Conservation (phyloP, 495 filamentous ascomycete species). For the Talaromyces liani region DNA sequence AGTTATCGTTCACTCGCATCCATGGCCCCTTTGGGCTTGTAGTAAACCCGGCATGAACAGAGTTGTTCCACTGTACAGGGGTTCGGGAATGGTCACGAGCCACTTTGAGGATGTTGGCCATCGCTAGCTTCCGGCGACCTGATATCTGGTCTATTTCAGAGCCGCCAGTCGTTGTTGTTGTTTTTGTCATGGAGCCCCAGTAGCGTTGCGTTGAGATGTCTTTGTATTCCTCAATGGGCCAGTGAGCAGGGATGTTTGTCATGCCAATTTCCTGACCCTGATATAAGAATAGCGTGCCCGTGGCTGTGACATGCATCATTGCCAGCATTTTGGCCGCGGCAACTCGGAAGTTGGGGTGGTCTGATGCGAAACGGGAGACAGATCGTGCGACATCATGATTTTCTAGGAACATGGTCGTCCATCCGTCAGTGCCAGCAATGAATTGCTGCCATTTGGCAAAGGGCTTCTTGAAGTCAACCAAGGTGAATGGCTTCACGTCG, state of each 20-base stretch:
- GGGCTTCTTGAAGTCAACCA: background rate
- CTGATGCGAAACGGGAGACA: too few relatives aligned
- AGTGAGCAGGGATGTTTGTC: constrained; percentile 37
- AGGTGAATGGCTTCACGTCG: background rate
- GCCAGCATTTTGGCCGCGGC: constrained; percentile 24
- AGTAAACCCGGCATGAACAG: constrained; percentile 35
- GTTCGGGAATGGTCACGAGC: constrained; percentile 38
- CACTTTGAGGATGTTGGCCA: background rate
- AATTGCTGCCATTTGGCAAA: too few relatives aligned
- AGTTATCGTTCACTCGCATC: constrained; percentile 45
- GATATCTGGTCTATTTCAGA: constrained; percentile 15
- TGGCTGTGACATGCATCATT: constrained; percentile 32
- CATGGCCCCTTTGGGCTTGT: constrained; percentile 30
- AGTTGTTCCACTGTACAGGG: constrained; percentile 39
- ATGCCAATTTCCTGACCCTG: constrained; percentile 67
- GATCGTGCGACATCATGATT: too few relatives aligned
- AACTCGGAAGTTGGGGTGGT: too few relatives aligned
- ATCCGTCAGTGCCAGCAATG: too few relatives aligned
- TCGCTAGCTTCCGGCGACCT: constrained; percentile 10
- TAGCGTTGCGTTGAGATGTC: constrained; percentile 55
- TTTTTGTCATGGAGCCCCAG: constrained; percentile 14
- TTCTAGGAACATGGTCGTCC: too few relatives aligned
- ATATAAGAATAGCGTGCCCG: constrained; percentile 60
- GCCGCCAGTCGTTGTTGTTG: background rate
- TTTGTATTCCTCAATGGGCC: constrained; percentile 52